Evolutionary conservation across 805 yeast species (phyloP), one percentile per base, ranked within the genome.

Genomic region (Suhomyces kilbournensis): DNA sequence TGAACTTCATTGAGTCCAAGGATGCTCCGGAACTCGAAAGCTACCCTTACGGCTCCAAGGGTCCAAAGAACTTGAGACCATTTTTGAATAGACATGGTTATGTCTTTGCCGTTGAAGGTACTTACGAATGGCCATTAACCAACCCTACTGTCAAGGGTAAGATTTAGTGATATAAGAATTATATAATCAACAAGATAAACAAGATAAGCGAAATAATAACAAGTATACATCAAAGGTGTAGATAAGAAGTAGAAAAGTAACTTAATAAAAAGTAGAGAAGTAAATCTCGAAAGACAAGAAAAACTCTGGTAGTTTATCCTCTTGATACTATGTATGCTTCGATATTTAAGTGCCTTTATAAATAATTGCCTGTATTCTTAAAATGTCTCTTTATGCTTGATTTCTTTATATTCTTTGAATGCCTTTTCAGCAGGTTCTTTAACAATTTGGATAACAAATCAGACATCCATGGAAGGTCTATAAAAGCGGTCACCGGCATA

Each of bases 401-500:
- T n/a, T n/a, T 17, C 40, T 8, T 34, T 34, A 34, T 34, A 20
- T 42, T 42, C 46, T 28, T 42, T 42, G 15, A 19, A 28, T 42
- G 50, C 45, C 40, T 48, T 48, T 48, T 42, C 42, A 48, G 44
- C 50, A 42, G 50, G 30, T 25, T 42, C 30, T 46, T 46, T 22
- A 44, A 26, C 45, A 42, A 42, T 23, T 34, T 17, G 26, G 15
- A 43, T 42, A 49, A 44, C 34, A 45, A 53, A 83, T 87, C 94
- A 86, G 94, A 87, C 94, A 86, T 87, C 92, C 94, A 84, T 83
- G 92, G 93, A 87, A 86, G 93, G 89, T 74, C 78, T 58, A 65
- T 68, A 78, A 38, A 38, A 78, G 90, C 94, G 93, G 92, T 86
- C 92, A 87, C 91, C 75, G 90, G 72, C 82, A 77, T 79, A 83